phyloP scores from a whole-genome alignment of 148 eudicot species.

The Tetragonia tetragonoides region DNA sequence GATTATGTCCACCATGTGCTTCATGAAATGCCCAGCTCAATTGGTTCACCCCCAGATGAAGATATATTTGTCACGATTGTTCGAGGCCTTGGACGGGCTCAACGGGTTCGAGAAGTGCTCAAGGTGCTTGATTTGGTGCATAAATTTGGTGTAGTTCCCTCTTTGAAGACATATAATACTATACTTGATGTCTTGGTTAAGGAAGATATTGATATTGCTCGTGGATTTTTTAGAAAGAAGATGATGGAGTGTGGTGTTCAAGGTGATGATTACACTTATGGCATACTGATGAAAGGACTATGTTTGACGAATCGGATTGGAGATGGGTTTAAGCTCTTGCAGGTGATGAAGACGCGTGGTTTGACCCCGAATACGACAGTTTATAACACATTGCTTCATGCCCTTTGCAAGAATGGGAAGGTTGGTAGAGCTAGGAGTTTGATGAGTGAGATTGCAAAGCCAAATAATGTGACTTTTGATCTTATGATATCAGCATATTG shows the following conservation, averaged over 20 bases:
- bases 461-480: conserved; percentile 71
- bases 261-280: conserved; percentile 83
- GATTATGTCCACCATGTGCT: conserved; percentile 55
- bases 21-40: conserved; percentile 83
- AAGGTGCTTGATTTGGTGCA: conserved; percentile 52
- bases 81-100: conserved; percentile 73
- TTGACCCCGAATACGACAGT: conserved; percentile 53
- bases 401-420: conserved; percentile 84
- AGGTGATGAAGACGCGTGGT: conserved; percentile 58
- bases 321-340: conserved; percentile 83
- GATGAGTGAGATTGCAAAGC: conserved; percentile 72
- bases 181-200: conserved; percentile 88
- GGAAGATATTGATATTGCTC: conserved; percentile 88
- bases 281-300: conserved; percentile 92
- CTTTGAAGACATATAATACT: conserved; percentile 68
- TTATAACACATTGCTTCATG: conserved; percentile 81
- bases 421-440: conserved; percentile 94
- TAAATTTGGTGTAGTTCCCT: conserved; percentile 48
- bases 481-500: conserved; percentile 81
- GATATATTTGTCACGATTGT: conserved; percentile 63
- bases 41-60: conserved; percentile 77
- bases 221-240: conserved; percentile 79
- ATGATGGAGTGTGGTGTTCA: conserved; percentile 70
- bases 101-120: conserved; percentile 54
- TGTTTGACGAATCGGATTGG: conserved; percentile 86